Base-by-base conservation (phyloP, 192 early-diverging fungal species). In the Mortierella antarctica region DNA sequence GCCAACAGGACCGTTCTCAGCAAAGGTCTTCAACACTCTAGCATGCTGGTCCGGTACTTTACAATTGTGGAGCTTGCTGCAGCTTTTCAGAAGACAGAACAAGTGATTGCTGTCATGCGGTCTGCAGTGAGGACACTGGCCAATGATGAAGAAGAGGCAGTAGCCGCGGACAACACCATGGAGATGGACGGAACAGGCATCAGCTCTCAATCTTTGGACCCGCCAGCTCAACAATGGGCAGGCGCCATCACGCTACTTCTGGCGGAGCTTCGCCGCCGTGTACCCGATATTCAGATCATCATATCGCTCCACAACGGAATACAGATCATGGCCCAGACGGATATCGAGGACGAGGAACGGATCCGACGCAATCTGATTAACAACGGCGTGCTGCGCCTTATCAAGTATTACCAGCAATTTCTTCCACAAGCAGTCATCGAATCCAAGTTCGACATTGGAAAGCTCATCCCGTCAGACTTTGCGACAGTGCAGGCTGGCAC, bases 201-300 rank as follows among this genome's bases (percentile, higher is more conserved):
- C 8, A 46, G 47, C 17, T 61, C 52, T 11, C 68, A 67, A 44
- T n/a, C 55, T 45, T 50, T 42, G 1, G 57, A 62, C n/a, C 65
- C 75, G 21, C 54, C 71, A 44, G 68, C 71, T 15, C 70, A 73
- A n/a, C 67, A 73, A 31, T 73, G 69, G 75, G 42, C 65, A 31
- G 41, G 54, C 47, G 84, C 80, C 8, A 75, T 64, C 31, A 60
- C 62, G 17, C 45, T 70, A 47, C 71, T 91, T 6, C 58, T 70
- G 11, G 90, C 90, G 57, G 92, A 93, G 44, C 83, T 94, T 40
- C 81, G 88, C 42, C 83, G 88, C 47, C 82, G 92, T 40, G 67
- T 94, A 6, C 94, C 94, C 9, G 94, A 94, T 61, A 77, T 95
- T 15, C 90, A 93, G 42, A 84, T 86, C n/a, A 65, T 94, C 12